Conservation (phyloP, 2,329 filamentous ascomycete genomes). For the Neofusicoccum ribis region DNA sequence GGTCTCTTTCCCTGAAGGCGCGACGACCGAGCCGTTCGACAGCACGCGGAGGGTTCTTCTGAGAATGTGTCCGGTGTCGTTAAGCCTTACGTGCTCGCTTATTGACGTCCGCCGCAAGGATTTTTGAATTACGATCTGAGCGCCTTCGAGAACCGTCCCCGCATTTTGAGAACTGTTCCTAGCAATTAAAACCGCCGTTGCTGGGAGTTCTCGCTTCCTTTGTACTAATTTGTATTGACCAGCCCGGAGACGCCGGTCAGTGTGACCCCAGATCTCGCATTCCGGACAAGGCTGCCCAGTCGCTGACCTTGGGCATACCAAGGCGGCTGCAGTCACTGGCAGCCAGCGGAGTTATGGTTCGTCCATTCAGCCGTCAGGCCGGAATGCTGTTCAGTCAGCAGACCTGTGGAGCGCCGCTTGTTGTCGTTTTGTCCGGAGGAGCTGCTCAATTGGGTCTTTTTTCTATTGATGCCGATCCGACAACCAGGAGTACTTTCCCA, state of each 20-base stretch:
- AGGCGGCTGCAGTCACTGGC: too few relatives aligned
- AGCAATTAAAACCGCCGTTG: neutral
- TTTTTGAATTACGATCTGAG: neutral
- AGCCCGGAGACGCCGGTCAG: neutral
- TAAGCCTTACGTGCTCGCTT: conserved; percentile 2
- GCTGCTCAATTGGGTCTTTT: neutral
- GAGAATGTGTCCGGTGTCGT: neutral
- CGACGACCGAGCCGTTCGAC: neutral
- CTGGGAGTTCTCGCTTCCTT: neutral
- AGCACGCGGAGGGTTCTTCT: too few relatives aligned
- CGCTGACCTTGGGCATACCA: neutral
- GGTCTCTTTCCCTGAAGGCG: neutral
- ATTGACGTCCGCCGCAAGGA: neutral
- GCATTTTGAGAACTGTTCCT: neutral
- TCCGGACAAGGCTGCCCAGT: neutral
- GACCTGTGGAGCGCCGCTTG: neutral
- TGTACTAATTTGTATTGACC: neutral
- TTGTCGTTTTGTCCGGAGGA: neutral
- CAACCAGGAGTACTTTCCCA: neutral
- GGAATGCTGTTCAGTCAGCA: neutral
- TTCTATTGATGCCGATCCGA: neutral
- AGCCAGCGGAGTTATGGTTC: neutral
- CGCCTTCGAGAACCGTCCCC: neutral
- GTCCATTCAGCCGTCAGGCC: neutral
- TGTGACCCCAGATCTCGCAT: neutral